phyloP scores from a whole-genome alignment of 148 eudicot species.

The Vaccinium vitisidaea region DNA sequence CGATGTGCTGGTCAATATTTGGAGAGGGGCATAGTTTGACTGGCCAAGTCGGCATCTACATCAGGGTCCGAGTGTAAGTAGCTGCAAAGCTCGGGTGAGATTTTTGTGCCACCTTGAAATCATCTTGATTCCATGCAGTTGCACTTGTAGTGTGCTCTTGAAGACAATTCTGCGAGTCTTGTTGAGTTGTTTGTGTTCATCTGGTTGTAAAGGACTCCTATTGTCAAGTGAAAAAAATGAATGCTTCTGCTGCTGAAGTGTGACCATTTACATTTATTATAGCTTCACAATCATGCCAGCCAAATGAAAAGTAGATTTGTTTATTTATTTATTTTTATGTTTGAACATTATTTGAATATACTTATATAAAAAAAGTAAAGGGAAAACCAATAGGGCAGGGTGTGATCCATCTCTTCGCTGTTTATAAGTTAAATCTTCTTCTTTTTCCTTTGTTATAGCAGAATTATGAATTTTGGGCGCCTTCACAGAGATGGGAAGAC shows the following conservation, averaged over 20 bases:
- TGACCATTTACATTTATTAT: neutral
- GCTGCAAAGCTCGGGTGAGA: neutral
- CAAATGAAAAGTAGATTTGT: neutral
- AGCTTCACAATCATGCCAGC: neutral
- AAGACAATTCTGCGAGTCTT: neutral
- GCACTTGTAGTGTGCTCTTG: neutral
- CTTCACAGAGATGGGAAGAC: neutral
- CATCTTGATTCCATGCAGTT: neutral
- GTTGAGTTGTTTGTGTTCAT: neutral
- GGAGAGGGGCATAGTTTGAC: neutral
- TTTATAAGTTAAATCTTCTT: neutral
- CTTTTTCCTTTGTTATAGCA: neutral
- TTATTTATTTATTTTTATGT: neutral
- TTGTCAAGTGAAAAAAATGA: neutral
- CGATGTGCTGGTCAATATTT: neutral
- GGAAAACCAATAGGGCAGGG: neutral
- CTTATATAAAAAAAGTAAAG: neutral
- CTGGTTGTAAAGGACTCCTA: neutral
- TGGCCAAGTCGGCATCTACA: neutral
- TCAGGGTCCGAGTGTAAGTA: neutral
- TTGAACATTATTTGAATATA: neutral
- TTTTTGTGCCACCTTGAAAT: slow-evolving; percentile 10
- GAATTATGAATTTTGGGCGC: neutral
- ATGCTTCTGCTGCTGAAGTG: neutral
- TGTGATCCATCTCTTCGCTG: neutral